A percentile compares a stretch with the other conserved stretches of the same genome.
Evolutionary conservation across 805 yeast genomes (phyloP).

Genomic region (Starmerella stellata): DNA sequence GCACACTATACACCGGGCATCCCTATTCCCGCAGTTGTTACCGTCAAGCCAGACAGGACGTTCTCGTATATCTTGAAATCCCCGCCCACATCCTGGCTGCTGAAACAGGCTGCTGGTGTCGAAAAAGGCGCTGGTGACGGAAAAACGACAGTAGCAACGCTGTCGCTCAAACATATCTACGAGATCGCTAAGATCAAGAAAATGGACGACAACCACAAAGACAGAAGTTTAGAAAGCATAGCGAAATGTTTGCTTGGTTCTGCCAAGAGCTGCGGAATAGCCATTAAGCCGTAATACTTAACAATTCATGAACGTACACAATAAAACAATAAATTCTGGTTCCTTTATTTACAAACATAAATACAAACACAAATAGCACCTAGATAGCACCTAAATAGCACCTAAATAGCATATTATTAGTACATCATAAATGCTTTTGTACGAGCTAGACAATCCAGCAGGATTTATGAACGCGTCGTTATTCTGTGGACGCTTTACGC

Average conservation of each 20-base stretch:
- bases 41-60: constrained; percentile 81
- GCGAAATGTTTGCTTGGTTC: constrained; percentile 71
- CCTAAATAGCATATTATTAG: too few relatives aligned
- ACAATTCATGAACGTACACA: too few relatives aligned
- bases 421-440: too few relatives aligned
- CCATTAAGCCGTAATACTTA: constrained; percentile 50
- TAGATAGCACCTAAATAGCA: too few relatives aligned
- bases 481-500: too few relatives aligned
- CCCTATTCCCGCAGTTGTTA: constrained; percentile 74
- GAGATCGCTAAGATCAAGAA: constrained; percentile 90
- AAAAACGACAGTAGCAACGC: constrained; percentile 35
- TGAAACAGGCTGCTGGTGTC: constrained; percentile 63
- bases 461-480: too few relatives aligned
- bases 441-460: too few relatives aligned
- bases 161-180: constrained; percentile 72
- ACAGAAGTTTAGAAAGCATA: constrained; percentile 51
- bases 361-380: too few relatives aligned
- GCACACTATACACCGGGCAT: constrained; percentile 70
- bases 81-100: constrained; percentile 78
- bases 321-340: too few relatives aligned
- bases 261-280: constrained; percentile 78
- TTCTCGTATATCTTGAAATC: constrained; percentile 73
- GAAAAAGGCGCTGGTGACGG: constrained; percentile 59
- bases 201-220: constrained; percentile 59
- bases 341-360: too few relatives aligned